phyloP scores from a whole-genome alignment of 768 basidiomycete genomes.

The Xerocomellus dryophilus region DNA sequence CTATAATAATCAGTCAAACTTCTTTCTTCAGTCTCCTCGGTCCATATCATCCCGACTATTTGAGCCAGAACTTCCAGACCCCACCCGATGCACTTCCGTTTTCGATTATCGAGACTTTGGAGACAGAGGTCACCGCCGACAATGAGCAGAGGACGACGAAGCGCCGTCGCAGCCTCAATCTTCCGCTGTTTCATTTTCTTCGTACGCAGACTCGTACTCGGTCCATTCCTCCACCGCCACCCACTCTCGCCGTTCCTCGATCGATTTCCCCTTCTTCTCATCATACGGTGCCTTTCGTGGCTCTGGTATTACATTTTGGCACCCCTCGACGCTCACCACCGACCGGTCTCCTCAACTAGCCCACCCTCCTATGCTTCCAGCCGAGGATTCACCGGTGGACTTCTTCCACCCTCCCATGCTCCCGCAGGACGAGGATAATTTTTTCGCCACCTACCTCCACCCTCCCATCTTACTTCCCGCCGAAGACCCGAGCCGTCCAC shows the following conservation, averaged over 20 bases:
- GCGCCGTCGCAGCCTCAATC: constrained; percentile 60
- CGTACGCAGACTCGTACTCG: constrained; percentile 61
- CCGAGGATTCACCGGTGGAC: constrained; percentile 70
- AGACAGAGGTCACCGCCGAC: constrained; percentile 35
- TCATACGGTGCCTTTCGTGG: constrained; percentile 52
- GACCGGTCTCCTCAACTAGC: constrained; percentile 53
- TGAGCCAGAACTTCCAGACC: constrained; percentile 49
- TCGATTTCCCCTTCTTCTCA: constrained; percentile 64
- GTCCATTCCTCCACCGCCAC: constrained; percentile 54
- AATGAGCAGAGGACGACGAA: no score
- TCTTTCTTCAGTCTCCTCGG: no score
- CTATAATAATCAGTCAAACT: constrained; percentile 29
- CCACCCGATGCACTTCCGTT: constrained; percentile 54
- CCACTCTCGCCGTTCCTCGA: constrained; percentile 58
- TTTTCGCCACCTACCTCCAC: constrained; percentile 53
- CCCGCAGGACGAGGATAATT: constrained; percentile 61
- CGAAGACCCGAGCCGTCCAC: constrained; percentile 30
- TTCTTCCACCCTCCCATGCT: constrained; percentile 64
- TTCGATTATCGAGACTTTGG: constrained; percentile 45
- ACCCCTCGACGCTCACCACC: constrained; percentile 64
- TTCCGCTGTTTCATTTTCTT: constrained; percentile 61
- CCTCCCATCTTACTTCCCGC: constrained; percentile 52
- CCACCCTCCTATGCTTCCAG: constrained; percentile 71
- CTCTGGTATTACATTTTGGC: constrained; percentile 64
- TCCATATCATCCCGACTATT: constrained; percentile 66